Percentiles rank a stretch among this genome's conserved stretches.
phyloP scores from a whole-genome alignment of 2,329 filamentous ascomycete genomes.

The Colletotrichum spinosum region DNA sequence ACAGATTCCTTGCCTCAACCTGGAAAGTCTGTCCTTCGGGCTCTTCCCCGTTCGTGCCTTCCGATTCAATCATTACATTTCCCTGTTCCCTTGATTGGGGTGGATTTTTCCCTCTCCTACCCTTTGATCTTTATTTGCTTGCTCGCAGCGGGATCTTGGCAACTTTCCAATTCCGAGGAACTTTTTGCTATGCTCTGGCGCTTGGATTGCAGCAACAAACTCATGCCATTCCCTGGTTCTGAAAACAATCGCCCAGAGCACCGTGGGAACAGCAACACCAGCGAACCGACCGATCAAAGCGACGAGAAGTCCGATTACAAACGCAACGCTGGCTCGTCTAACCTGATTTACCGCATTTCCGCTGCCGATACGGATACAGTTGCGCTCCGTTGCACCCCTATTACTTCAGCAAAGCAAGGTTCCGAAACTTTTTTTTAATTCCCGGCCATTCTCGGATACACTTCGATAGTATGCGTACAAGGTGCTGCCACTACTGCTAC shows the following conservation, averaged over 20 bases:
- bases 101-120: slow-evolving; percentile 2
- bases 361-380: not conserved
- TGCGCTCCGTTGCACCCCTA: slow-evolving; percentile 17
- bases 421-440: slow-evolving; percentile 30
- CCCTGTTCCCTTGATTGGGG: slow-evolving; percentile 1
- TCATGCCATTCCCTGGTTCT: too few relatives aligned
- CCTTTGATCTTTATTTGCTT: not conserved
- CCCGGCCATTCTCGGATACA: slow-evolving; percentile 18
- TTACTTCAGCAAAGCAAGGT: slow-evolving; percentile 36
- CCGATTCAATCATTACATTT: not conserved
- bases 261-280: too few relatives aligned
- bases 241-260: too few relatives aligned
- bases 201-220: too few relatives aligned
- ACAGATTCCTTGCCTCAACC: not conserved
- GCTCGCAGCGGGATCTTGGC: too few relatives aligned
- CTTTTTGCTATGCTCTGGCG: too few relatives aligned
- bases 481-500: not conserved
- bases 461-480: not conserved
- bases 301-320: not conserved
- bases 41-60: slow-evolving; percentile 16
- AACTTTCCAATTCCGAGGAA: too few relatives aligned
- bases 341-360: too few relatives aligned
- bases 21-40: slow-evolving; percentile 22
- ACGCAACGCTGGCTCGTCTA: too few relatives aligned
- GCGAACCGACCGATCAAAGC: not conserved